Base-by-base conservation (phyloP, 2,329 filamentous ascomycete species). In the Botrytis cinerea region DNA sequence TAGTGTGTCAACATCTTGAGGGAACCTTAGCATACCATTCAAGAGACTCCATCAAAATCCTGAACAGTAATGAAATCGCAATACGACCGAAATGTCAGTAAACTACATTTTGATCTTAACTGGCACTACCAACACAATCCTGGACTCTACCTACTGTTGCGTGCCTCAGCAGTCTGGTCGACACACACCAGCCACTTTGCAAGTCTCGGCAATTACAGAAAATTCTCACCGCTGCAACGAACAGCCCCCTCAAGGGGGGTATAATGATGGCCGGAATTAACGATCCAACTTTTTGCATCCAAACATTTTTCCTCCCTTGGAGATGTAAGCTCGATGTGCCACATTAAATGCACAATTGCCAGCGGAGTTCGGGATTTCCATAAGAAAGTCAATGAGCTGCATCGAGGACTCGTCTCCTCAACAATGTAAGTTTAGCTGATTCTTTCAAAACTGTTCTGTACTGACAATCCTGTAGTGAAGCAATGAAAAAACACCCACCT, bases 401-500 rank as follows among this genome's bases (percentile, higher is more conserved):
- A 38, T 59, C 18, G 8, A 10, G 1, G 18, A 35, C 57, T 60
- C 4, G 8, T 60, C 57, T 77, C 96, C 96, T 71, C 79, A 99
- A 99, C 88, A 98, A 95, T 84, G 95, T 98, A 92, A 86, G 95
- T 92, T 63, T 12, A 62, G 60, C n/a, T 71, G 63, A 46, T n/a
- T 35, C n/a, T 63, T 73, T 73, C 74, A 43, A 40, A 20, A 14
- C 35, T 10, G n/a, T 46, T 62, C 72, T 64, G 74, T 77, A 74
- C 79, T 85, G 79, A 84, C 80, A 75, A 78, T 77, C 66, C 75
- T 77, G 78, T 54, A 98, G 95, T 99, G 96, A 96, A 96, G 96
- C 82, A 99, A 99, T 86, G 96, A 99, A 84, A 97, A 97, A 85
- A 94, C 94, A 70, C 94, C 96, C 40, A 94, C 90, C 54, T 75